Conservation (phyloP, 148 eudicot species). For the Polygonum maritimum region DNA sequence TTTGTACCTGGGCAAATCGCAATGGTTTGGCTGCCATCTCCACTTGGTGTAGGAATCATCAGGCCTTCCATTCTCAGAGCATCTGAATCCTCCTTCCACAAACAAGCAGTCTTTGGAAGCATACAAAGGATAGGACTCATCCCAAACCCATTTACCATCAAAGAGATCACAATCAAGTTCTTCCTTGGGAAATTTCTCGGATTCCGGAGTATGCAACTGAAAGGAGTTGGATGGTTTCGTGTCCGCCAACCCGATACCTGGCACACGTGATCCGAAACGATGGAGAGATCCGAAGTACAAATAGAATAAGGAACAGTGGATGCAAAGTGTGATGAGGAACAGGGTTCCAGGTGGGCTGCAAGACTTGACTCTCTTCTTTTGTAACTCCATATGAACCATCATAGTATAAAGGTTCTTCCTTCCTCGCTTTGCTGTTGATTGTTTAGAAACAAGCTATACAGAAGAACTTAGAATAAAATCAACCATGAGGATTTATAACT, state of each 20-base stretch:
- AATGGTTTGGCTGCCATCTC: slow-evolving; percentile 91
- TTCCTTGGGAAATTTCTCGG: not conserved
- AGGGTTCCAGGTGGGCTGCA: not conserved
- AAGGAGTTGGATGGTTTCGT: not conserved
- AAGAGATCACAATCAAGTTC: slow-evolving; percentile 52
- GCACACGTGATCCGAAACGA: not conserved
- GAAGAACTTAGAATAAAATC: not conserved
- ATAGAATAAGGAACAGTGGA: not conserved
- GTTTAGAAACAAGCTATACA: not conserved
- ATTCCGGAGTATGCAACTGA: not conserved
- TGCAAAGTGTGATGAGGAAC: not conserved
- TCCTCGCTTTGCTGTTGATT: not conserved
- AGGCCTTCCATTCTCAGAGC: slow-evolving; percentile 75
- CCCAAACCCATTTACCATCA: slow-evolving; percentile 94
- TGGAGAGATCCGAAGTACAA: not conserved
- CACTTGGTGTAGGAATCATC: slow-evolving; percentile 67
- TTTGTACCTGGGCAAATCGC: slow-evolving; percentile 75
- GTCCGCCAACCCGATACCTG: not conserved
- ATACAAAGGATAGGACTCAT: slow-evolving; percentile 78
- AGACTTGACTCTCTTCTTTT: not conserved
- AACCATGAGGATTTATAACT: too few species aligned
- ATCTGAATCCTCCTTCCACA: slow-evolving; percentile 75
- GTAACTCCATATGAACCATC: not conserved
- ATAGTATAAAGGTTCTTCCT: not conserved
- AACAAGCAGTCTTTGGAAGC: slow-evolving; percentile 60